These are phyloP conservation scores for Seiridium unicorne DNA, from an alignment of 2,329 filamentous ascomycete genomes.

Conservation along the genomic window DNA sequence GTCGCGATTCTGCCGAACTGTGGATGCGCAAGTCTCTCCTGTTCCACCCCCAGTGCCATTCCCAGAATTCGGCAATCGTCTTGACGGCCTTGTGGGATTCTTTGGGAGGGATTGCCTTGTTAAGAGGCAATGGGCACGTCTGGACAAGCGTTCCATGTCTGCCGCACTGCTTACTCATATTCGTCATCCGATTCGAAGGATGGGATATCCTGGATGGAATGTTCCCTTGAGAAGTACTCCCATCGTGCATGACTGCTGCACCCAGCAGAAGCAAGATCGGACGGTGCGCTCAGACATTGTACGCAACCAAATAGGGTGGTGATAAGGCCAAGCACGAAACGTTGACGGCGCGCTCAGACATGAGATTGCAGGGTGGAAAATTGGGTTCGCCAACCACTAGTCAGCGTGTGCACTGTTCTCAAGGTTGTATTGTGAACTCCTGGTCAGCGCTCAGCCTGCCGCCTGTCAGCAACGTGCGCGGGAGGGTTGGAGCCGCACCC, in stretches of 20 bases:
- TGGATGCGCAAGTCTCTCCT: no score
- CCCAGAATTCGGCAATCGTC: no score
- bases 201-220: no score
- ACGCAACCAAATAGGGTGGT: not conserved
- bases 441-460: not conserved
- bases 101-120: no score
- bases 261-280: not conserved
- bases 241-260: not conserved
- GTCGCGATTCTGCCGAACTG: no score
- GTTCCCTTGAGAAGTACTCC: no score
- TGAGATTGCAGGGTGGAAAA: not conserved
- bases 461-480: not conserved
- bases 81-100: no score
- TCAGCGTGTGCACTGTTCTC: not conserved
- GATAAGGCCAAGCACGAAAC: not conserved
- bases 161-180: no score
- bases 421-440: not conserved
- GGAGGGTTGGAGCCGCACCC: not conserved
- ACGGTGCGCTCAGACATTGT: not conserved
- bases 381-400: not conserved
- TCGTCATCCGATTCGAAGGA: no score
- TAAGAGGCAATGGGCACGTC: no score
- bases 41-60: no score
- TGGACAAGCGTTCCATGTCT: no score
- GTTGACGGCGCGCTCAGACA: not conserved